Evolutionary conservation across 1,284 basidiomycete species (phyloP).

Genomic region (Trametes sp.): DNA sequence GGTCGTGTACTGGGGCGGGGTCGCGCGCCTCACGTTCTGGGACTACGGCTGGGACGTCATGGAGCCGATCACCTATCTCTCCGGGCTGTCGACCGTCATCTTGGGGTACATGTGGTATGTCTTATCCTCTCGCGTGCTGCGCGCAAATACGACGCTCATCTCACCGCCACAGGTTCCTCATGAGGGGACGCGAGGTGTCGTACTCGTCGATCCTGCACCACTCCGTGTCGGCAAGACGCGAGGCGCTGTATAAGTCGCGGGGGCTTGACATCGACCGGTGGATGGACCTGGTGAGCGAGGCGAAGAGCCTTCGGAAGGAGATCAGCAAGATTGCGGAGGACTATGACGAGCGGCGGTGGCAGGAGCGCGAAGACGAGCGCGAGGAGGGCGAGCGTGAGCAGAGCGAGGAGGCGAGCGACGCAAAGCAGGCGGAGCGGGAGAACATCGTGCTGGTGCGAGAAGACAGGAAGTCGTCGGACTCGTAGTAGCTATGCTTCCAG

Average conservation of each 20-base stretch:
- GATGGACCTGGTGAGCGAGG: conserved; percentile 62
- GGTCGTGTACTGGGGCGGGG: conserved; percentile 67
- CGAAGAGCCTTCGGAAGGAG: conserved; percentile 56
- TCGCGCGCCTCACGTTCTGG: conserved; percentile 72
- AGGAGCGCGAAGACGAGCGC: conserved; percentile 44
- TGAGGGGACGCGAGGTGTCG: conserved; percentile 73
- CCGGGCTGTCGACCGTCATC: conserved; percentile 65
- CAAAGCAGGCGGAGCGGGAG: conserved; percentile 14
- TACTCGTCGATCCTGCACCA: conserved; percentile 66
- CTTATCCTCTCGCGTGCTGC: background rate
- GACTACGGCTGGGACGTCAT: conserved; percentile 71
- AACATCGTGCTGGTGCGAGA: conserved; percentile 11
- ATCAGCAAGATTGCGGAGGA: conserved; percentile 68
- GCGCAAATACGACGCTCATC: background rate
- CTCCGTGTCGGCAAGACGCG: conserved; percentile 64
- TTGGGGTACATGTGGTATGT: conserved; percentile 63
- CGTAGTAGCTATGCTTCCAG: background rate
- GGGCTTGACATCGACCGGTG: conserved; percentile 70
- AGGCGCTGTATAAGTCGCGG: conserved; percentile 62
- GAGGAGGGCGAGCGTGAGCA: conserved; percentile 21
- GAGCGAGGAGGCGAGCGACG: conserved; percentile 16
- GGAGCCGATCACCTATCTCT: conserved; percentile 74
- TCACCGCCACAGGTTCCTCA: conserved; percentile 54
- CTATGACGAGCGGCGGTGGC: conserved; percentile 53
- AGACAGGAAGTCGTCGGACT: background rate